Base-by-base conservation (phyloP, 1,284 basidiomycete genomes). In the Entoloma clypeatum region DNA sequence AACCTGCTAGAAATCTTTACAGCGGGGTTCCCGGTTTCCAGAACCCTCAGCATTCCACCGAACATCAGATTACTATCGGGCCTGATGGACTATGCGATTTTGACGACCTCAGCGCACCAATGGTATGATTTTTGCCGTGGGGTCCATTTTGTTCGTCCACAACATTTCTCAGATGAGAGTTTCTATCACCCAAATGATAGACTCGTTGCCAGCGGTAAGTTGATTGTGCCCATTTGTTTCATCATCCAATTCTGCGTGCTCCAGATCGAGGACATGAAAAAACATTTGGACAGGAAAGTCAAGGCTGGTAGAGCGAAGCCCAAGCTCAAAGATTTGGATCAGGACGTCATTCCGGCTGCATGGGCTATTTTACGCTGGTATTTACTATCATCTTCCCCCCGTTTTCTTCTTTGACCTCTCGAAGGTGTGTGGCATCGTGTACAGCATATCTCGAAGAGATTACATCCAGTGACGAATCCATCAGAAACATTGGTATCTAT, bases 391-490 rank as follows among this genome's bases (percentile, higher is more conserved):
- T 5, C 28, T 10, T 14, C n/a, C 17, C 21, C 37, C 2, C 37
- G 11, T 22, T 14, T 33, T 40, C 6, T 16, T 17, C 22, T 21
- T 6, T n/a, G 26, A 27, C 2, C 13, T 7, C 25, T 23, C 31
- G 2, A 43, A 79, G 77, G 78, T 74, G 73, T 60, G 68, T 82
- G 21, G 79, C 75, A 0, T 83, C 80, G 10, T 81, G 78, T 53
- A 81, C 78, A 0, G 77, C 79, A 1, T 70, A 81, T 50, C 62
- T 82, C 2, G 77, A 83, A 57, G 77, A 80, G 47, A 69, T 81
- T n/a, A 65, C 63, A 3, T 55, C 64, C 3, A 57, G 59, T 13
- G 72, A 64, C 25, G 77, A 81, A 50, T 57, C 60, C 5, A 64
- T 81, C 25, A 63, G 65, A 43, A 72, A 72, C 34, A 58, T 81